Conservation (phyloP, 2,329 filamentous ascomycete genomes). For the Exserohilum rostratum region DNA sequence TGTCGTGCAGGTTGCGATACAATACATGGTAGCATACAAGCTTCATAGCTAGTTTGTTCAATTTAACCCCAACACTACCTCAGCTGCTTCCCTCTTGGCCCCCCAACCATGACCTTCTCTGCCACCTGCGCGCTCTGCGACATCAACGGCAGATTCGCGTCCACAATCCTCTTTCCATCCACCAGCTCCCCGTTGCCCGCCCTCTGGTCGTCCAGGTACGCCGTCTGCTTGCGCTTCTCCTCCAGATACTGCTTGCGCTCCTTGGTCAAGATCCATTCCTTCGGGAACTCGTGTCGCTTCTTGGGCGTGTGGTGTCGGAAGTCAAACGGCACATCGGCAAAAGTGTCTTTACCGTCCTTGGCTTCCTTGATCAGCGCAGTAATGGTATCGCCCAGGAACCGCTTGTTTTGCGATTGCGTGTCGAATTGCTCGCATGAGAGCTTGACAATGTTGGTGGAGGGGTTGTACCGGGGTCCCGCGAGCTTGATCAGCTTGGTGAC, state of each 20-base stretch:
- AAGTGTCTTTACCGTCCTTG: constrained; percentile 76
- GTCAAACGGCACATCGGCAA: constrained; percentile 88
- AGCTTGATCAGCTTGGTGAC: constrained; percentile 85
- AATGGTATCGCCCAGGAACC: constrained; percentile 83
- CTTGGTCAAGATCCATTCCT: constrained; percentile 79
- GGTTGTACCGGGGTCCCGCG: constrained; percentile 84
- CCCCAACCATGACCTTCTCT: constrained; percentile 27
- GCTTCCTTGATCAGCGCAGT: constrained; percentile 75
- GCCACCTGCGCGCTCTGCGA: constrained; percentile 13
- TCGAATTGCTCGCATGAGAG: constrained; percentile 91
- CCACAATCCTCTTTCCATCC: constrained; percentile 55
- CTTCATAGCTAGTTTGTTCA: neutral
- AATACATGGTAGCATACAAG: neutral
- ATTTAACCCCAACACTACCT: neutral
- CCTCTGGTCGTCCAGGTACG: constrained; percentile 62
- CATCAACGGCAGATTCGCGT: constrained; percentile 36
- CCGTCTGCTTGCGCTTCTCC: constrained; percentile 60
- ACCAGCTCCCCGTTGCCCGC: constrained; percentile 63
- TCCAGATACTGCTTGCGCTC: constrained; percentile 70
- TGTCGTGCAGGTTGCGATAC: too few species aligned
- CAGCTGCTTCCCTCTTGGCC: constrained; percentile 18
- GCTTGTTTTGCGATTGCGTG: constrained; percentile 93
- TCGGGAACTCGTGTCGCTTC: constrained; percentile 73
- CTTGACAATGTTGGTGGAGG: constrained; percentile 77
- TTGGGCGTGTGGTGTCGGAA: constrained; percentile 80